Conservation (phyloP, 495 filamentous ascomycete genomes). For the Neurospora tetraspora region DNA sequence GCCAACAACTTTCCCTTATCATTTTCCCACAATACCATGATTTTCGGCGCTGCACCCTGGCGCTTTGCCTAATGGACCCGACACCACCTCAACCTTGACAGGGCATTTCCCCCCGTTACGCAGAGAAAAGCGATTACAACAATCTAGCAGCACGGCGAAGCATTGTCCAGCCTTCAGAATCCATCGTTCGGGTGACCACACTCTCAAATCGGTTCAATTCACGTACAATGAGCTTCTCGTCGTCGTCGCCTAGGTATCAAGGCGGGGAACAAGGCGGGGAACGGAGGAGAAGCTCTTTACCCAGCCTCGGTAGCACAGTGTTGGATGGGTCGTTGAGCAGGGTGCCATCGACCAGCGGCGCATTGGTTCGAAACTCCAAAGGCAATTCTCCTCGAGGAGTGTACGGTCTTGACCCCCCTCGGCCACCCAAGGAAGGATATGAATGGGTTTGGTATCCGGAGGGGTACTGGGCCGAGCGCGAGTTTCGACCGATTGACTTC, state of each 20-base stretch:
- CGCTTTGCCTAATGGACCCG: neutral
- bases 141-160: neutral
- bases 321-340: constrained; percentile 6
- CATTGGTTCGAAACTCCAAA: neutral
- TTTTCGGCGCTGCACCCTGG: neutral
- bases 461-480: constrained; percentile 45
- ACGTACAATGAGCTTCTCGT: neutral
- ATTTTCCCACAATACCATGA: neutral
- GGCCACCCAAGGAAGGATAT: constrained; percentile 35
- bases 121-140: neutral
- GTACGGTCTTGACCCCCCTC: constrained; percentile 33
- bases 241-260: neutral
- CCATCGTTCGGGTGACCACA: neutral
- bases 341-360: neutral
- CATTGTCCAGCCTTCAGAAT: neutral
- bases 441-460: constrained; percentile 50
- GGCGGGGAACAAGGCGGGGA: neutral
- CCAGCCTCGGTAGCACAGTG: neutral
- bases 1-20: neutral
- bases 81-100: neutral
- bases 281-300: neutral
- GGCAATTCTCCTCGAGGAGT: neutral
- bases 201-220: neutral
- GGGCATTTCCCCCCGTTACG: neutral
- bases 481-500: constrained; percentile 14